phyloP scores from a whole-genome alignment of 140 eudicot genomes.

The Anethum foeniculum region DNA sequence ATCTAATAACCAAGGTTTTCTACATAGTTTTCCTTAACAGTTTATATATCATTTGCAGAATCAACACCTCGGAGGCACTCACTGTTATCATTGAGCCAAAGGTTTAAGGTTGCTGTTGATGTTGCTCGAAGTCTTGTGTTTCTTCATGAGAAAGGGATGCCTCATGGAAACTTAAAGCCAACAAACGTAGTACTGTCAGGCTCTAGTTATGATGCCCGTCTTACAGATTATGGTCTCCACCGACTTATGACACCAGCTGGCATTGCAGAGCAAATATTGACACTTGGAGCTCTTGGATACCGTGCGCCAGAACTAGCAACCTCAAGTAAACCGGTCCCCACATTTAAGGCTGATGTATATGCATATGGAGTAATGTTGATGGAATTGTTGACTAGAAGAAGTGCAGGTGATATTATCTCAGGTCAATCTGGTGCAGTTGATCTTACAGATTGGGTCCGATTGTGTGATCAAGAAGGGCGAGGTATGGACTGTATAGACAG shows the following conservation, averaged over 20 bases:
- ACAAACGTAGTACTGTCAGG: conserved; percentile 71
- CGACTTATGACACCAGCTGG: conserved; percentile 95
- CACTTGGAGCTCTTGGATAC: conserved; percentile 96
- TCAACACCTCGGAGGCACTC: conserved; percentile 91
- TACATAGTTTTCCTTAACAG: not conserved
- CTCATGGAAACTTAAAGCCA: conserved; percentile 95
- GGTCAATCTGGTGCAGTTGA: conserved; percentile 97
- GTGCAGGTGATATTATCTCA: conserved; percentile 96
- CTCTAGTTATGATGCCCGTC: conserved; percentile 42
- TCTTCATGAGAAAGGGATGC: conserved; percentile 75
- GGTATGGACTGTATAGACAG: conserved; percentile 89
- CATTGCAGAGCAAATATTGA: conserved; percentile 81
- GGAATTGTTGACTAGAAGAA: conserved; percentile 89
- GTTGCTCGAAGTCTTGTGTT: conserved; percentile 75
- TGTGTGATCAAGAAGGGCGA: conserved; percentile 86
- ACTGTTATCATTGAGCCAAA: conserved; percentile 63
- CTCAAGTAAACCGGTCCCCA: conserved; percentile 61
- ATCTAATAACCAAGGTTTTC: not conserved
- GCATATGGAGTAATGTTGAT: conserved; percentile 88
- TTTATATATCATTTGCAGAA: conserved; percentile 38
- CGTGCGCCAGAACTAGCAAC: conserved; percentile 84
- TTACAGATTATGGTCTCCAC: conserved; percentile 86
- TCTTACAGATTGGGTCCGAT: conserved; percentile 89
- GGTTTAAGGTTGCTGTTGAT: conserved; percentile 73
- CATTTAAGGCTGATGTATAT: conserved; percentile 81